Evolutionary conservation across 306 rosid species (phyloP), one percentile per base, ranked within the genome.

Genomic region (Macrotyloma uniflorum): DNA sequence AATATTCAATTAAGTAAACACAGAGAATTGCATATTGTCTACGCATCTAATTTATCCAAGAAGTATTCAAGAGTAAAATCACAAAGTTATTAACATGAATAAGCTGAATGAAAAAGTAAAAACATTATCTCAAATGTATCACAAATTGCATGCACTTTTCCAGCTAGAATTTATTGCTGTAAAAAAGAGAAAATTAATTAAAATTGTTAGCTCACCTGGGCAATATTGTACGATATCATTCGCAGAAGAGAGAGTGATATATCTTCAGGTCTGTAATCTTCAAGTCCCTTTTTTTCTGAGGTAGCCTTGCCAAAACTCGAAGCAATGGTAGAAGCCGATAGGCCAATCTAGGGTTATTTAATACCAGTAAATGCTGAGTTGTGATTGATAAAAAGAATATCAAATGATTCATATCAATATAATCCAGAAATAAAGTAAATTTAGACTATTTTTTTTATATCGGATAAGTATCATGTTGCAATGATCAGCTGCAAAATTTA

Each of bases 221-320:
- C 97, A 87, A 93, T 93, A 77, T 93, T 93, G 80, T 93, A 93
- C 12, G 97, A 93, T 80, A 93, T 90, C 97, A 93, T 93, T 63
- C 96, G 82, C 77, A 93, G 83, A 79, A 93, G 96, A 78, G 97
- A 90, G 42, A 93, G 80, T 71, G 97, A 93, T 81, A 93, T 93
- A 73, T 93, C 97, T 83, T 93, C 97, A 62, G 97, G 97, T 70
- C 88, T 89, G 86, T 90, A 93, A 79, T 89, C 93, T 74, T 82
- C 85, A 82, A 90, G 93, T 76, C 83, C 96, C 90, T 89, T 93
- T 58, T 83, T 87, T 49, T 87, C 96, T 61, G 90, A 82, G 62
- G 89, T 89, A 75, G 89, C 89, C 87, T 93, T 93, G 81, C 97
- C 97, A 80, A 93, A 93, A 89, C 97, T 93, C 78, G 97, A 93